Evolutionary conservation across 345 rosid species (phyloP).

Genomic region (Heritiera littoralis): DNA sequence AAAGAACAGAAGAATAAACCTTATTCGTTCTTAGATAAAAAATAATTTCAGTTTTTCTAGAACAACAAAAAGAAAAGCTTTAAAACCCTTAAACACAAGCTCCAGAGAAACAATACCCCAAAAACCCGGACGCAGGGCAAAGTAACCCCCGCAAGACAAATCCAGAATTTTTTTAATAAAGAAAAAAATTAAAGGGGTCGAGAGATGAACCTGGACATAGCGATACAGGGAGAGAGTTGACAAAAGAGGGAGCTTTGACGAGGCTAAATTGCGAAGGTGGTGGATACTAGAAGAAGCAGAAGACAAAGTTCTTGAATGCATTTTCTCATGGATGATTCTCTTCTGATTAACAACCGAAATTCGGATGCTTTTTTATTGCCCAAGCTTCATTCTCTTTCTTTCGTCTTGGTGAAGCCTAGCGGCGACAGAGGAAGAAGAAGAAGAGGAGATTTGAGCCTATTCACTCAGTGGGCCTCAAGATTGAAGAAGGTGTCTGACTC

Average conservation of each 20-base stretch:
- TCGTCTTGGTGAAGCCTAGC: not conserved
- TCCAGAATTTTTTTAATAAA: not conserved
- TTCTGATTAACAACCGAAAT: not conserved
- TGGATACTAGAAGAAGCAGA: not conserved
- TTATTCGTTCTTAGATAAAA: not conserved
- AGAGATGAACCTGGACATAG: constrained; percentile 58
- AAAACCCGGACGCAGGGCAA: not conserved
- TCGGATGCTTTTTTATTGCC: not conserved
- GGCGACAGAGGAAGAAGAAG: not conserved
- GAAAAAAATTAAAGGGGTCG: not conserved
- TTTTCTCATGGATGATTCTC: constrained; percentile 37
- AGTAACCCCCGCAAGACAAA: not conserved
- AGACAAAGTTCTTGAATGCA: constrained; percentile 34
- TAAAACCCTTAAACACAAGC: not conserved
- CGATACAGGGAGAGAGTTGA: constrained; percentile 19
- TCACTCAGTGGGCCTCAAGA: not conserved
- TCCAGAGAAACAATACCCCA: not conserved
- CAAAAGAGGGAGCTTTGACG: not conserved
- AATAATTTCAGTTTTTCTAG: too few species aligned
- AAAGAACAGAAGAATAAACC: not conserved
- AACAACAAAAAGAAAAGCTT: not conserved
- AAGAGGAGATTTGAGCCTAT: not conserved
- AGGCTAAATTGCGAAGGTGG: constrained; percentile 7
- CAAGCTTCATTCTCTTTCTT: not conserved
- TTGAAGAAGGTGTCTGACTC: not conserved